phyloP scores from a whole-genome alignment of 257 asterid species.

The Nicotiana benthamiana region DNA sequence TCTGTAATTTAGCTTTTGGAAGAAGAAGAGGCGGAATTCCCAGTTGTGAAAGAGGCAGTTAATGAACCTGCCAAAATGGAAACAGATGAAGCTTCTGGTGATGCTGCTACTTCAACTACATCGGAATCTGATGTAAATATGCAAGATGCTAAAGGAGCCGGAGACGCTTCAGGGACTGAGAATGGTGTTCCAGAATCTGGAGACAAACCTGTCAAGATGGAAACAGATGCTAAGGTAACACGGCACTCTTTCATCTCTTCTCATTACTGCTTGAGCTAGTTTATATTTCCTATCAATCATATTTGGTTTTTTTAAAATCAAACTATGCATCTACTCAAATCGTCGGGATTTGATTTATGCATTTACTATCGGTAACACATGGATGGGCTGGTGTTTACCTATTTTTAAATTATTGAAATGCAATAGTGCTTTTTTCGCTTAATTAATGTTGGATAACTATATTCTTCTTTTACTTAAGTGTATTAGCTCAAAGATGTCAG shows the following conservation, averaged over 20 bases:
- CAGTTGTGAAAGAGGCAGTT: constrained; percentile 46
- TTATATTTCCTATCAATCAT: not conserved
- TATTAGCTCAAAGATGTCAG: not conserved
- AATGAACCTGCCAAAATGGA: constrained; percentile 74
- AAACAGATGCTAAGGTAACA: constrained; percentile 77
- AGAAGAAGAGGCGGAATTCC: constrained; percentile 78
- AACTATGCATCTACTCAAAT: not conserved
- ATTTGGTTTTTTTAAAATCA: not conserved
- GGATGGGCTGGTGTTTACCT: not conserved
- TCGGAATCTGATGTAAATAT: constrained; percentile 49
- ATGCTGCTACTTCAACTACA: constrained; percentile 32
- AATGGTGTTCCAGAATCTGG: constrained; percentile 58
- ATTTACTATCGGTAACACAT: not conserved
- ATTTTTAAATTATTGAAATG: not conserved
- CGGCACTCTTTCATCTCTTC: not conserved
- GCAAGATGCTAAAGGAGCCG: constrained; percentile 47
- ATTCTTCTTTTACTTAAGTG: not conserved
- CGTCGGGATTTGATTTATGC: not conserved
- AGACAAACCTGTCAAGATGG: constrained; percentile 72
- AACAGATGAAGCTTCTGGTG: constrained; percentile 33
- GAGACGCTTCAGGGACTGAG: constrained; percentile 50
- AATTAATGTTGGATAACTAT: not conserved
- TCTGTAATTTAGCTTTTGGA: constrained; percentile 56
- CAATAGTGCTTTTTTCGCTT: not conserved
- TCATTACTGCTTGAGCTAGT: not conserved